Base-by-base conservation (phyloP, 2,329 filamentous ascomycete genomes). In the Xylariaceae sp. region DNA sequence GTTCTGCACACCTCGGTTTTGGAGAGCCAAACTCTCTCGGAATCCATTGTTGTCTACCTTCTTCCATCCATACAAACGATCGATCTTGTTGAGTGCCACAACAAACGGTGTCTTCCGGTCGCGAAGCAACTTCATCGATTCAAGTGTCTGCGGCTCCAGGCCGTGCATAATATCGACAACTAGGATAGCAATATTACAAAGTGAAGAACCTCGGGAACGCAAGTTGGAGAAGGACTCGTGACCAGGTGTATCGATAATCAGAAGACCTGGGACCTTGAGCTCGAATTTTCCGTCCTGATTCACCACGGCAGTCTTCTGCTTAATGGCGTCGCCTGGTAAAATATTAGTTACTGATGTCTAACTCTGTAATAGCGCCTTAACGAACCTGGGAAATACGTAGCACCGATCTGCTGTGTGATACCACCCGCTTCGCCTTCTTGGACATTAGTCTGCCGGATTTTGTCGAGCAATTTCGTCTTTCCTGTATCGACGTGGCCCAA, bases 131-230 rank as follows among this genome's bases (percentile, higher is more conserved):
- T 85, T 88, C 90, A 99, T 97, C 1, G 94, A 99, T 74, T 99
- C 95, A 30, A 97, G 80, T 15, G 94, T 99, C 74, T 99, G 94
- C 16, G 87, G 92, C 74, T 99, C 94, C 44, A 99, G 83, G 70
- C 95, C 95, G 82, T 99, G 94, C 94, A 99, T 97, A 68, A 99
- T 99, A 78, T 99, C 94, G 64, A 99, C 92, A 40, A 99, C 95
- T 62, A 99, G 78, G 70, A 99, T 99, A 65, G 94, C 94, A 75
- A 99, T 99, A 78, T 99, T 99, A 75, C 95, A 99, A 55, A 99
- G 88, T 13, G 92, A 97, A 39, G 94, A 97, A 75, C 94, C 94
- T 76, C 95, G 86, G 63, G 92, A 96, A 68, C 95, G 88, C 61
- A 99, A 76, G 75, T 99, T 99, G 60, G 92, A 96, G 84, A 99